phyloP scores from a whole-genome alignment of 2,329 filamentous ascomycete species.

The Pyricularia pennisetigena region DNA sequence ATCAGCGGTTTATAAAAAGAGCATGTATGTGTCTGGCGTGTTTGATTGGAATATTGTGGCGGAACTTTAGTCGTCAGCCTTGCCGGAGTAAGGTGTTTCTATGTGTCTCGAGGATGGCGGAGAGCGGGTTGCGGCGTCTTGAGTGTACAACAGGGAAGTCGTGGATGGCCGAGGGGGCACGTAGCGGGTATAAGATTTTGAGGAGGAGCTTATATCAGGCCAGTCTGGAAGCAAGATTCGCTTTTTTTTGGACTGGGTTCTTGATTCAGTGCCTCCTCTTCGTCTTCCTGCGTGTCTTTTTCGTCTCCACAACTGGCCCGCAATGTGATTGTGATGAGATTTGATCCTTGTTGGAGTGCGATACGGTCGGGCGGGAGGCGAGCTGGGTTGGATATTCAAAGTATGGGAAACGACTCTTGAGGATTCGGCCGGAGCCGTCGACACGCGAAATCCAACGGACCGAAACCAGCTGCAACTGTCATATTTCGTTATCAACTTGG shows the following conservation, averaged over 20 bases:
- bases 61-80: not conserved
- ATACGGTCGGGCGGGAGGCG: not conserved
- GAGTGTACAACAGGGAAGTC: not conserved
- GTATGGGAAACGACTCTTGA: not conserved
- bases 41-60: not conserved
- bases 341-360: not conserved
- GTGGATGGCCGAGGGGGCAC: not conserved
- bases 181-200: not conserved
- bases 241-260: not conserved
- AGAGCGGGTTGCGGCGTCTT: not conserved
- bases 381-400: not conserved
- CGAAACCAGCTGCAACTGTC: not conserved
- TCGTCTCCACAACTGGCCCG: not conserved
- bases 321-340: not conserved
- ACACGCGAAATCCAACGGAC: not conserved
- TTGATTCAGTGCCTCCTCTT: not conserved
- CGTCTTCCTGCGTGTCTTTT: not conserved
- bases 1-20: not conserved
- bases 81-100: not conserved
- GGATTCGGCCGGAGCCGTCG: not conserved
- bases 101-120: not conserved
- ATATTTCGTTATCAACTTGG: not conserved
- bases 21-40: not conserved
- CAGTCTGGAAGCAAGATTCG: not conserved
- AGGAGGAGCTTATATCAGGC: not conserved